These are phyloP conservation scores for Alternaria incomplexa DNA, from an alignment of 2,329 filamentous ascomycete species.

Conservation along the genomic window DNA sequence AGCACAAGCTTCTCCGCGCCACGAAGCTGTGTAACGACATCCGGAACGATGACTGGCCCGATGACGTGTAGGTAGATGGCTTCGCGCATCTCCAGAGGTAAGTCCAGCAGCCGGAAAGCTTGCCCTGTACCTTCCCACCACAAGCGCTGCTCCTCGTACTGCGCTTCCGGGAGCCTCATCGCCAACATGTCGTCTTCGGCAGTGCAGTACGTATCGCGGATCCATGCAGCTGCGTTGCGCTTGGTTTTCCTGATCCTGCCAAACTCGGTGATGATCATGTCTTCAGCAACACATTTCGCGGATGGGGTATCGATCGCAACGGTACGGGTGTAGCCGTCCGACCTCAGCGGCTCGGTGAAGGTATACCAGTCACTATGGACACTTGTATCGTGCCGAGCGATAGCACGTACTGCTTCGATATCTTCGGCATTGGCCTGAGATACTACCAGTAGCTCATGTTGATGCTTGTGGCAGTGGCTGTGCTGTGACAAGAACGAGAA, in stretches of 20 bases:
- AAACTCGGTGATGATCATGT: background rate
- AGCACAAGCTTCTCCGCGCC: background rate
- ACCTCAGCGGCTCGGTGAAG: conserved; percentile 5
- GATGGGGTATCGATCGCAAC: background rate
- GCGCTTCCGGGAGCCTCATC: conserved; percentile 8
- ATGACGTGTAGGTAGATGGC: conserved; percentile 17
- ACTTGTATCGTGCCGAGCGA: background rate
- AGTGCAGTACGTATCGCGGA: conserved; percentile 14
- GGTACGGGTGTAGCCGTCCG: background rate
- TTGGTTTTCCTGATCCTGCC: background rate
- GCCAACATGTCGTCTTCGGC: conserved; percentile 2
- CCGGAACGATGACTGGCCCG: conserved; percentile 16
- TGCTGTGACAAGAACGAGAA: conserved; percentile 19
- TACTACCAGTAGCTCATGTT: conserved; percentile 11
- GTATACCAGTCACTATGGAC: conserved; percentile 7
- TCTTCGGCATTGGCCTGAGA: background rate
- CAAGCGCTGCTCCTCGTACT: conserved; percentile 16
- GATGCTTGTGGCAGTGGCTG: conserved; percentile 13
- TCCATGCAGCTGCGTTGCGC: conserved; percentile 8
- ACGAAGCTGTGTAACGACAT: background rate
- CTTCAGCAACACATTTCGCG: background rate
- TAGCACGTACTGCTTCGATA: background rate
- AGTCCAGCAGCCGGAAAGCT: conserved; percentile 12
- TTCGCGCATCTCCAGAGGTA: conserved; percentile 20
- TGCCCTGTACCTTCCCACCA: conserved; percentile 24